Percentiles rank a stretch among this genome's conserved stretches.
phyloP scores from a whole-genome alignment of 2,329 filamentous ascomycete genomes.

The Lomentospora prolificans region DNA sequence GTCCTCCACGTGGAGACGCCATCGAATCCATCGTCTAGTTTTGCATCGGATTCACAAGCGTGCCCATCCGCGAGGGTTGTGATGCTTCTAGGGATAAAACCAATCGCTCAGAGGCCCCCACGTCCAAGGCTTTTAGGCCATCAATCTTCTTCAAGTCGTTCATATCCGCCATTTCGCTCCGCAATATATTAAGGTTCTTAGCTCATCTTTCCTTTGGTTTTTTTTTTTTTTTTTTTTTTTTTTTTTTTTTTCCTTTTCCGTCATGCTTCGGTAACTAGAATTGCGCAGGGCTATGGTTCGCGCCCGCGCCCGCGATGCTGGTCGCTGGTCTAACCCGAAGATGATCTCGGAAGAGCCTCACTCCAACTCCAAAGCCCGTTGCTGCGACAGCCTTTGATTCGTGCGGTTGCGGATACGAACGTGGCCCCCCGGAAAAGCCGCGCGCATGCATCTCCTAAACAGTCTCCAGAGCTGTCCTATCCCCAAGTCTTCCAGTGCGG shows the following conservation, averaged over 20 bases:
- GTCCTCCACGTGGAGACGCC: no score
- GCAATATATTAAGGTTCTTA: no score
- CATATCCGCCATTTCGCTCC: neutral
- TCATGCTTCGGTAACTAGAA: neutral
- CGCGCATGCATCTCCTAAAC: no score
- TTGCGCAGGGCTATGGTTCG: neutral
- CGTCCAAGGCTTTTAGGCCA: no score
- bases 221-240: neutral
- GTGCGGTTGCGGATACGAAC: neutral
- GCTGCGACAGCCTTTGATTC: neutral
- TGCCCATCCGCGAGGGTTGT: no score
- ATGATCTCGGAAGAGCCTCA: neutral
- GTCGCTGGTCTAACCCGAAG: no score
- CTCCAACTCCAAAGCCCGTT: neutral
- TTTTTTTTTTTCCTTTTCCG: neutral
- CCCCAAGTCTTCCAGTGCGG: neutral
- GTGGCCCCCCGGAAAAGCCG: neutral
- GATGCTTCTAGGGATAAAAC: no score
- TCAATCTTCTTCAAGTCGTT: neutral
- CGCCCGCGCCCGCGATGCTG: no score
- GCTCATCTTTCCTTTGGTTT: neutral
- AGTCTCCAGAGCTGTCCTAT: neutral
- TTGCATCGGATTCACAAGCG: no score
- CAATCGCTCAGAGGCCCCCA: no score
- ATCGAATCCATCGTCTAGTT: no score